Evolutionary conservation across 2,329 filamentous ascomycete genomes (phyloP), one percentile per base, ranked within the genome.

Genomic region (Xylariales sp.): DNA sequence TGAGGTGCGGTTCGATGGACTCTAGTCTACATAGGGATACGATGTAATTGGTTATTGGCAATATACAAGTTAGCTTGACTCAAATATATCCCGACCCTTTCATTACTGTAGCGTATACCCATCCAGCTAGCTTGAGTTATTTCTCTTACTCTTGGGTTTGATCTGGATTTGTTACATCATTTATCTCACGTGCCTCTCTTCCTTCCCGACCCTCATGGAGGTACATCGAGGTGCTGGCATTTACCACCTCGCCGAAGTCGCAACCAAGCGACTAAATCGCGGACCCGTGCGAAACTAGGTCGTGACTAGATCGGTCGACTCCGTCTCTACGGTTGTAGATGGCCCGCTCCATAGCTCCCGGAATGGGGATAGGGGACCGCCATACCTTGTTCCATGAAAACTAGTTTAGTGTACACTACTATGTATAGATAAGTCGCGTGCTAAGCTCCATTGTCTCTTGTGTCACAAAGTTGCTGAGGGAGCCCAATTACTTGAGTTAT

Each of bases 291-390:
- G 61, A 61, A 43, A 50, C 49, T 49, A 39, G 46, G 30, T 23
- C 39, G 9, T 49, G 8, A 32, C 30, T 12, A 36, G 32, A 49
- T 48, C 66, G 66, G 66, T 58, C 49, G 39, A 49, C 41, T 68
- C 66, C 62, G 66, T 53, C 57, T 52, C 55, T 53, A 41, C 32
- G 28, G 53, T 55, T 30, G 30, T 52, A 60, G 53, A 68, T 56
- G 43, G 39, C 46, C 62, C 45, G 18, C 52, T 49, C 39, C 14
- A 62, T 60, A 69, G 66, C 28, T 68, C 62, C 66, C 66, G 62
- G 56, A 62, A 68, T 62, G 66, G 66, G 54, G 65, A 55, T 52
- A 23, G 48, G 55, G 52, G 56, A 58, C 65, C 32, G 30, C 43
- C 28, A 52, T 34, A 56, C 41, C 30, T 48, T 46, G 18, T 36